These are phyloP conservation scores for Fusarium sp. DNA, from an alignment of 2,329 filamentous ascomycete genomes.

Conservation along the genomic window DNA sequence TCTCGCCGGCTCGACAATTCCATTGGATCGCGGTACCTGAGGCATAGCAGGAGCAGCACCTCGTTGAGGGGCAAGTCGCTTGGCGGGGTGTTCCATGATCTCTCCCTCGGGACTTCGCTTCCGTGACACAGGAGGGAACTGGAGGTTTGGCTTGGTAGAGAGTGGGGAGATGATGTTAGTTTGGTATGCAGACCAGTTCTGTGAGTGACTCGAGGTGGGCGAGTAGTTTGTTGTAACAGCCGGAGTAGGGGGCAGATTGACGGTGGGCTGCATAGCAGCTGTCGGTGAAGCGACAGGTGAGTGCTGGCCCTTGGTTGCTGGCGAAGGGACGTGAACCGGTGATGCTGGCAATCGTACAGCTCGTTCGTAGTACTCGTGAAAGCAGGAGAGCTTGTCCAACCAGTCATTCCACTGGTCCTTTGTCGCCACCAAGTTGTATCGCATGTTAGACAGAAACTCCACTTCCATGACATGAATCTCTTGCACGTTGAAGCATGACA, in stretches of 20 bases:
- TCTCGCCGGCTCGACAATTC: conserved; percentile 53
- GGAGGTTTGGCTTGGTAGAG: conserved; percentile 59
- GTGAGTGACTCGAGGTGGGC: conserved; percentile 53
- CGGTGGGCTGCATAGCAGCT: conserved; percentile 46
- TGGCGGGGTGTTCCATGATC: conserved; percentile 64
- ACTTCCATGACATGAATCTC: conserved; percentile 99
- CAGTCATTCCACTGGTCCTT: conserved; percentile 88
- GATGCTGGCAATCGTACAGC: conserved; percentile 64
- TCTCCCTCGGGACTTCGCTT: conserved; percentile 67
- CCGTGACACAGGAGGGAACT: conserved; percentile 54
- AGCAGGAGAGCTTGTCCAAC: conserved; percentile 84
- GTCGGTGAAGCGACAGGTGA: conserved; percentile 66
- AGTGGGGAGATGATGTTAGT: conserved; percentile 61
- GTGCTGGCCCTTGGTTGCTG: conserved; percentile 52
- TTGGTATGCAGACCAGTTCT: conserved; percentile 56
- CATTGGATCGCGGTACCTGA: conserved; percentile 35
- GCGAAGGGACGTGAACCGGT: conserved; percentile 57
- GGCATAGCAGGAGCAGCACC: conserved; percentile 32
- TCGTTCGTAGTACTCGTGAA: conserved; percentile 83
- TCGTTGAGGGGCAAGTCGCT: conserved; percentile 56
- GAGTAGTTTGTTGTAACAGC: conserved; percentile 52
- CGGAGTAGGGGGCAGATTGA: conserved; percentile 52
- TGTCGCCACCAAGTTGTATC: conserved; percentile 90
- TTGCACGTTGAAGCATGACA: conserved; percentile 90
- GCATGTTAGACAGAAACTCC: conserved; percentile 99